Evolutionary conservation across 257 asterid species (phyloP), one percentile per base, ranked within the genome.

Genomic region (Thymus mandschuricus): DNA sequence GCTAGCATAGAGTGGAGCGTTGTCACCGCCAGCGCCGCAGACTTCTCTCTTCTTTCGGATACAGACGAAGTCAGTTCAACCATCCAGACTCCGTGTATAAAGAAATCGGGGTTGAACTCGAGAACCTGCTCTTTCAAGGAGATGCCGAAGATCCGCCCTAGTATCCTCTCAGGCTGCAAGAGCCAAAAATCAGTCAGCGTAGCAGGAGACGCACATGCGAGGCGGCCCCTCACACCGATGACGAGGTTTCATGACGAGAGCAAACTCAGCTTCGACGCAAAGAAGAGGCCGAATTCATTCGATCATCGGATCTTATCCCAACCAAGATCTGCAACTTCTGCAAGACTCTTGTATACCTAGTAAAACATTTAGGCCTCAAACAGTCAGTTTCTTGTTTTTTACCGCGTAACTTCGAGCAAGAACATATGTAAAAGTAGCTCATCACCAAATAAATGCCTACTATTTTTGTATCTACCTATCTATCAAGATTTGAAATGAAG

Each of bases 1-100:
- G 96, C 88, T 28, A 92, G 98, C 75, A 78, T 92, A 66, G 96
- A 90, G 71, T 90, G 97, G 98, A 92, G 97, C 27, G 89, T 90
- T 1, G 76, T 85, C 3, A 90, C 98, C 0, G 97, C 95, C 45
- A 92, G 95, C 43, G 95, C 91, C 4, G 96, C 86, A 0, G 81
- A 76, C 85, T 89, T 86, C 83, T 82, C 96, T 1, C 60, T 69
- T 1, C 68, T 79, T 51, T 88, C 97, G 1, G 97, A 88, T 49
- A 44, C 80, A 1, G 92, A 88, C 38, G 90, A 86, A 34, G 29
- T 67, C 0, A 51, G 71, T 0, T 45, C 79, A 21, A 11, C 63
- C 38, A 66, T 66, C 64, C 50, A 49, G 11, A 70, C 35, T 15
- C 65, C 81, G 10, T 58, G 72, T 50, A 57, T 66, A 6, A 71